phyloP scores from a whole-genome alignment of 2,329 filamentous ascomycete species.

The Pyrenophora tritici-repentis region DNA sequence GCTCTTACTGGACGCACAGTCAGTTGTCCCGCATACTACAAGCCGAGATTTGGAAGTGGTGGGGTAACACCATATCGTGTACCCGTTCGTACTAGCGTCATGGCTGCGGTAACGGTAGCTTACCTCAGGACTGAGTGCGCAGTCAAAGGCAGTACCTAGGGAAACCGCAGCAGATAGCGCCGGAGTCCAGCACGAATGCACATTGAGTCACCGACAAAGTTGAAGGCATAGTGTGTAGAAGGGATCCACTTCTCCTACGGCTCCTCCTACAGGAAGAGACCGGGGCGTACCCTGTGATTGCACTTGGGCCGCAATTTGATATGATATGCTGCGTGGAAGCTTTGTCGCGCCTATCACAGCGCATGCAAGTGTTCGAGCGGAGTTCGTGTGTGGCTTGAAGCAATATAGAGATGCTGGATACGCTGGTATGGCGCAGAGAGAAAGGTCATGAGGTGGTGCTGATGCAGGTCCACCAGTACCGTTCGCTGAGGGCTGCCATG shows the following conservation, averaged over 20 bases:
- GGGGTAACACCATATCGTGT: background rate
- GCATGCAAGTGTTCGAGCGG: constrained; percentile 19
- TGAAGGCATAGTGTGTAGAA: background rate
- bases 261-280: constrained; percentile 31
- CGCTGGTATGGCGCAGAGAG: constrained; percentile 21
- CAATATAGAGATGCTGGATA: constrained; percentile 30
- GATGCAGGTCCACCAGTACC: constrained; percentile 40
- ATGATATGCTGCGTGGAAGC: constrained; percentile 29
- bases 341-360: constrained; percentile 26
- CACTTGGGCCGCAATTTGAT: constrained; percentile 33
- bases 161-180: background rate
- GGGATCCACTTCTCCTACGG: constrained; percentile 25
- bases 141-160: background rate
- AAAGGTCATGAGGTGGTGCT: constrained; percentile 28
- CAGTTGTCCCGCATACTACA: too few relatives aligned
- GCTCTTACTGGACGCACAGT: background rate
- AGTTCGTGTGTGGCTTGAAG: constrained; percentile 29
- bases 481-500: constrained; percentile 26
- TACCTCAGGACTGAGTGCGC: constrained; percentile 2
- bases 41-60: background rate
- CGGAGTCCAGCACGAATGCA: constrained; percentile 1
- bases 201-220: constrained; percentile 1
- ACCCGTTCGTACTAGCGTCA: background rate
- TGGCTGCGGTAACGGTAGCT: background rate
- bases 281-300: constrained; percentile 21